These are phyloP conservation scores for Plasmodium reichenowi DNA, from an alignment of 169 alveolate genomes.

Conservation along the genomic window DNA sequence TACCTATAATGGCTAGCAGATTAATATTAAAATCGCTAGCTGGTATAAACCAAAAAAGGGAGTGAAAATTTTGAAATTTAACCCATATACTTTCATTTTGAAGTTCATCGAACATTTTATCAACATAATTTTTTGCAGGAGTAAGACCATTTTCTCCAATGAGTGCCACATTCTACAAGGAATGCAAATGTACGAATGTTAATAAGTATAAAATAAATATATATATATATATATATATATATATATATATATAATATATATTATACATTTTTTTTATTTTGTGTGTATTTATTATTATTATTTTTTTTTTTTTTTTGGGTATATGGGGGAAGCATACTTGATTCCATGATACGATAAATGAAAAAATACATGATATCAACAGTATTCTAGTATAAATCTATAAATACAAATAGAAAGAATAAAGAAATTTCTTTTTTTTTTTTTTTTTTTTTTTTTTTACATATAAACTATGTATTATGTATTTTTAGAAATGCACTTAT, in stretches of 20 bases:
- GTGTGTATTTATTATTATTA: background rate
- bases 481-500: background rate
- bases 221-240: background rate
- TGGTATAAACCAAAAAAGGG: slow-evolving; percentile 51
- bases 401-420: background rate
- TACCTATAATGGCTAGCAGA: slow-evolving; percentile 30
- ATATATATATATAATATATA: no score
- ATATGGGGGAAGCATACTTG: slow-evolving; percentile 15
- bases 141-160: slow-evolving; percentile 66
- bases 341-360: slow-evolving; percentile 51
- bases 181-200: background rate
- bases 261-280: background rate
- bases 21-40: slow-evolving; percentile 24
- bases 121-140: slow-evolving; percentile 43
- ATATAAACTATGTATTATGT: background rate
- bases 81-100: slow-evolving; percentile 13
- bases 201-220: background rate
- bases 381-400: slow-evolving; percentile 49
- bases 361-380: slow-evolving; percentile 24
- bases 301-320: background rate
- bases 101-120: slow-evolving; percentile 12
- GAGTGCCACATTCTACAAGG: slow-evolving; percentile 23
- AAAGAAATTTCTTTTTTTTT: background rate
- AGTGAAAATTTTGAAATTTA: slow-evolving; percentile 36
- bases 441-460: slow-evolving; percentile 1